Base-by-base conservation (phyloP, 768 basidiomycete species). In the Mycena galopus region DNA sequence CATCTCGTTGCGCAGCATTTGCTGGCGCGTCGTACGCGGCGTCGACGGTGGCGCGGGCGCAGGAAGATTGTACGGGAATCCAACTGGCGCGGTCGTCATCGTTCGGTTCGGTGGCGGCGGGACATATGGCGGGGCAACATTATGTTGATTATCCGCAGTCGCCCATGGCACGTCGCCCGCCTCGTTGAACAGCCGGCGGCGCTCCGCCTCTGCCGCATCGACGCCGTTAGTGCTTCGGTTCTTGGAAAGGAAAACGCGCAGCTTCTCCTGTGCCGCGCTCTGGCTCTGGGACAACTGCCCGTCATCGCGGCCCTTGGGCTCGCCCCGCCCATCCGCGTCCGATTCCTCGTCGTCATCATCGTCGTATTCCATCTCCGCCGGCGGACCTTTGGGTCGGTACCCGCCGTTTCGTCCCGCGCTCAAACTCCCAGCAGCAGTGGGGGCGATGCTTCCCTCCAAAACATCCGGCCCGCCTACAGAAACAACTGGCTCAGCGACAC, bases 1-100 rank as follows among this genome's bases (percentile, higher is more conserved):
- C 78, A 97, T 85, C 81, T 97, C 96, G 5, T 91, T 93, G 66
- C 91, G 86, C 56, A 97, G 86, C 94, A 97, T 97, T 75, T 89
- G 87, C 60, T 94, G 86, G 3, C 96, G 88, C 3, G 95, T 96
- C 51, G 96, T 95, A 39, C 93, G 90, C 0, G 96, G 96, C 0
- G 94, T 95, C 75, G 93, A 92, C 3, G 94, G 94, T 21, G 89
- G 84, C 0, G 86, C 82, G 35, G 88, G 84, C 4, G 88, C 85
- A 0, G 94, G 94, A 29, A 95, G 87, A 76, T 94, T 93, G 82
- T 94, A 94, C 8, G 93, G 92, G 79, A 87, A 88, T 10, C 85
- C 86, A 3, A 93, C 80, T 1, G 91, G 89, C 59, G 92, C 91
- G 2, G 93, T 90, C 9, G 86, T 82, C 0, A 88, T 83, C 33